A percentile compares a stretch with the other conserved stretches of the same genome.
Conservation (phyloP, 2,329 filamentous ascomycete genomes). For the Fusarium verrucosum region DNA sequence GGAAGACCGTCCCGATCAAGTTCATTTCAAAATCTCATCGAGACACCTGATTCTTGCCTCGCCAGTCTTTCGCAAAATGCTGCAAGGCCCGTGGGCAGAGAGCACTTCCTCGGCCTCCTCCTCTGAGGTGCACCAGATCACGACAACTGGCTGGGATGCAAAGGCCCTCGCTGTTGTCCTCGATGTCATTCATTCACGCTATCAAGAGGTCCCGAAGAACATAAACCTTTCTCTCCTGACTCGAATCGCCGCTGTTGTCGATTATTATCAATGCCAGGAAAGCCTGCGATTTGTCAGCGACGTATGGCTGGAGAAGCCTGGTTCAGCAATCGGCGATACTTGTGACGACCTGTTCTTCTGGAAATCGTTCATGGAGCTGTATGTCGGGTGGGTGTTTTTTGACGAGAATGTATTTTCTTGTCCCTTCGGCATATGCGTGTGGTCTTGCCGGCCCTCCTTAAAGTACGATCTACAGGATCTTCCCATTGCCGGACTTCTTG, state of each 20-base stretch:
- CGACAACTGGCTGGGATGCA: background rate
- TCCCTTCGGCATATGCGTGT: too few species aligned
- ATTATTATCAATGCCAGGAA: slow-evolving; percentile 18
- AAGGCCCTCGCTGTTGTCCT: background rate
- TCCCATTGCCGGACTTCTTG: accelerated
- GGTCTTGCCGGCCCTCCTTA: too few species aligned
- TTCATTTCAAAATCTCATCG: too few species aligned
- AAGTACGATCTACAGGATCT: too few species aligned
- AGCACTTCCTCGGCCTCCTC: background rate
- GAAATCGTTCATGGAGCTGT: too few species aligned
- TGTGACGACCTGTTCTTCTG: too few species aligned
- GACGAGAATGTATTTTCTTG: accelerated
- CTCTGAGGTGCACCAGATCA: background rate
- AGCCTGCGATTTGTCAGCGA: background rate
- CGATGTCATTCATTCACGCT: background rate
- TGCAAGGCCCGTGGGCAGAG: background rate
- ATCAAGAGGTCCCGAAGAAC: accelerated
- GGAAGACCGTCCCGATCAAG: too few species aligned
- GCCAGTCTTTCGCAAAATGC: background rate
- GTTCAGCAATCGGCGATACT: accelerated
- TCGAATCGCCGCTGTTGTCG: slow-evolving; percentile 7
- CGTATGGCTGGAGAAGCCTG: background rate
- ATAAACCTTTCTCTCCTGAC: background rate
- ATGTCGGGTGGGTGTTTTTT: background rate
- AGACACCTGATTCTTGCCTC: background rate